Base-by-base conservation (phyloP, 2,329 filamentous ascomycete species). In the Fusarium sp. region DNA sequence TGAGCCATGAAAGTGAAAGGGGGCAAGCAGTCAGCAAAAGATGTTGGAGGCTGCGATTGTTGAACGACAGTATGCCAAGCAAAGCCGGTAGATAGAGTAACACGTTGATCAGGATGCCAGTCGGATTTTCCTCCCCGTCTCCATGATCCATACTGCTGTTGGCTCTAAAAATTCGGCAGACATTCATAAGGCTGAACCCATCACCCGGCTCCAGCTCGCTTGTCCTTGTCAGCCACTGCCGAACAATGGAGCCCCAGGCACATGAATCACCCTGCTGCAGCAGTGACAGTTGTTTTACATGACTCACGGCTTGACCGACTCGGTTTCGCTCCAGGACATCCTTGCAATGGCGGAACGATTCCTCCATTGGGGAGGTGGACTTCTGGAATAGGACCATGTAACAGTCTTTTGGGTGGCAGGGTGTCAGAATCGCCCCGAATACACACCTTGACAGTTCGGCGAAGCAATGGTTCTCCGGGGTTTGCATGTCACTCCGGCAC, bases 131-230 rank as follows among this genome's bases (percentile, higher is more conserved):
- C 20, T 57, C 33, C 20, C 14, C 20, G 14, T 29, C 27, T 20
- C 18, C 25, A 5, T 14, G 20, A 50, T 20, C 6, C 20, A 47
- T 35, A 25, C 29, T 29, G 16, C n/a, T 11, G 27, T 61, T 45
- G 58, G 31, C 14, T 47, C 18, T 60, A 45, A 31, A 60, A 6
- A 10, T 27, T 47, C 38, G 14, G 22, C 27, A 47, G 6, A 45
- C 13, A 60, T 40, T 40, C 25, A 27, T 47, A 62, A 62, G 59
- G 59, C 59, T 62, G 59, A 62, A 50, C 47, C 27, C 20, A 20
- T 50, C 16, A 10, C 16, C 16, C 40, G 40, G 29, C 45, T 42
- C 29, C 29, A 38, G 25, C 40, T 22, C 27, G 38, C 58, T 20
- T 33, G 38, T 25, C 40, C 40, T 47, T 33, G 58, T n/a, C 38